Conservation (phyloP, 129 eudicot genomes). For the Flaveria sonorensis region DNA sequence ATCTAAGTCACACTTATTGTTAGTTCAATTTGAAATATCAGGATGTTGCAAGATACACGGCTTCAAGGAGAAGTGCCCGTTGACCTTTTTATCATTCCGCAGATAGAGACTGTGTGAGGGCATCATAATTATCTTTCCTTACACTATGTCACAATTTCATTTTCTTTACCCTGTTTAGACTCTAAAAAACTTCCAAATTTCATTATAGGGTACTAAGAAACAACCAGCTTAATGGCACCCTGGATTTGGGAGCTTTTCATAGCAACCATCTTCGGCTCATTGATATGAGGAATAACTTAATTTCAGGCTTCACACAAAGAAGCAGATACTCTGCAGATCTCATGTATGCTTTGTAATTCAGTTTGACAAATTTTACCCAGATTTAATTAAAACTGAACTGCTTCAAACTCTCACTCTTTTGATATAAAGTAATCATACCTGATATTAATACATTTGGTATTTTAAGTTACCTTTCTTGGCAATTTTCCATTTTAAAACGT, state of each 20-base stretch:
- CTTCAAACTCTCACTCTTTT: neutral
- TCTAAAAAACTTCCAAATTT: neutral
- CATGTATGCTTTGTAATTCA: slow-evolving; percentile 40
- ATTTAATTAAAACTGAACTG: neutral
- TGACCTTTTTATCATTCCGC: slow-evolving; percentile 53
- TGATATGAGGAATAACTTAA: slow-evolving; percentile 55
- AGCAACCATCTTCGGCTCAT: slow-evolving; percentile 55
- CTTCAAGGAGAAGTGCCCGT: slow-evolving; percentile 63
- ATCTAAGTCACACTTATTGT: slow-evolving; percentile 8
- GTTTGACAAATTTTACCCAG: neutral
- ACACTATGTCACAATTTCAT: slow-evolving; percentile 1
- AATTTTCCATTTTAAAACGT: too few species aligned
- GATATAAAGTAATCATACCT: neutral
- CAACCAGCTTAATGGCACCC: slow-evolving; percentile 53
- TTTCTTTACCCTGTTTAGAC: neutral
- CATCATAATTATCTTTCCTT: slow-evolving; percentile 6
- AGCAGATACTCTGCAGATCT: slow-evolving; percentile 24
- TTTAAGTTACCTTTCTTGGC: neutral
- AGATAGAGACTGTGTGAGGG: slow-evolving; percentile 65
- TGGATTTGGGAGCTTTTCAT: slow-evolving; percentile 44
- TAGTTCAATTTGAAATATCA: slow-evolving; percentile 34
- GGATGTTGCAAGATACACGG: slow-evolving; percentile 53
- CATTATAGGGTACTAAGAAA: slow-evolving; percentile 47
- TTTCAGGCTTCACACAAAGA: slow-evolving; percentile 40
- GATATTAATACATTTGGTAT: neutral